These are phyloP conservation scores for Suhomyces ambrosiae DNA, from an alignment of 1,139 yeast genomes.

Conservation along the genomic window DNA sequence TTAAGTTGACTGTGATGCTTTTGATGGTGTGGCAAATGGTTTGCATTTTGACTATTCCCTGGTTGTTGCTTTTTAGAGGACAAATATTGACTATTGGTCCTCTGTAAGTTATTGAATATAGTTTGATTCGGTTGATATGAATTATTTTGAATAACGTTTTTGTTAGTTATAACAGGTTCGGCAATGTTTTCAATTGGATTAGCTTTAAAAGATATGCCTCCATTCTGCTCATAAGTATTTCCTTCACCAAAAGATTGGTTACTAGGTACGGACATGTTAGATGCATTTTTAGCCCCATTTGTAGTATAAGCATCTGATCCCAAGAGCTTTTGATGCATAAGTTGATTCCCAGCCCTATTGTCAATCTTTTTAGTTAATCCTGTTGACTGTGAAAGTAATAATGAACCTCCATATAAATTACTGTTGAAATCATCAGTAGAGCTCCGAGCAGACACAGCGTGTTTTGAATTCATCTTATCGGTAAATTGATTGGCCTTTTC, in stretches of 20 bases:
- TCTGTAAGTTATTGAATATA: slow-evolving; percentile 45
- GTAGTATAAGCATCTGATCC: slow-evolving; percentile 12
- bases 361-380: slow-evolving; percentile 45
- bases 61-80: slow-evolving; percentile 21
- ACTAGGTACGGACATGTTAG: slow-evolving; percentile 7
- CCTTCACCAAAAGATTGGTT: slow-evolving; percentile 21
- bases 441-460: slow-evolving; percentile 18
- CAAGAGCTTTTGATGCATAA: slow-evolving; percentile 14
- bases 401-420: slow-evolving; percentile 47
- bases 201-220: slow-evolving; percentile 44
- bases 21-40: background rate
- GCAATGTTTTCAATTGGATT: slow-evolving; percentile 35
- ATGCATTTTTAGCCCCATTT: slow-evolving; percentile 3
- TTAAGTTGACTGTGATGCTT: background rate
- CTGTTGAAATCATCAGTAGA: slow-evolving; percentile 36
- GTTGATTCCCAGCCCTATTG: slow-evolving; percentile 18
- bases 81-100: slow-evolving; percentile 41
- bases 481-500: slow-evolving; percentile 6
- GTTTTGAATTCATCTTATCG: slow-evolving; percentile 4
- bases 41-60: background rate
- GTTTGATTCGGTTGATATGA: slow-evolving; percentile 50
- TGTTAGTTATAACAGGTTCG: slow-evolving; percentile 39
- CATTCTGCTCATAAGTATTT: slow-evolving; percentile 25
- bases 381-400: slow-evolving; percentile 48
- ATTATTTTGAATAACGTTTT: slow-evolving; percentile 36